These are phyloP conservation scores for Blastomyces gilchristii DNA, from an alignment of 2,329 filamentous ascomycete species.

Conservation along the genomic window DNA sequence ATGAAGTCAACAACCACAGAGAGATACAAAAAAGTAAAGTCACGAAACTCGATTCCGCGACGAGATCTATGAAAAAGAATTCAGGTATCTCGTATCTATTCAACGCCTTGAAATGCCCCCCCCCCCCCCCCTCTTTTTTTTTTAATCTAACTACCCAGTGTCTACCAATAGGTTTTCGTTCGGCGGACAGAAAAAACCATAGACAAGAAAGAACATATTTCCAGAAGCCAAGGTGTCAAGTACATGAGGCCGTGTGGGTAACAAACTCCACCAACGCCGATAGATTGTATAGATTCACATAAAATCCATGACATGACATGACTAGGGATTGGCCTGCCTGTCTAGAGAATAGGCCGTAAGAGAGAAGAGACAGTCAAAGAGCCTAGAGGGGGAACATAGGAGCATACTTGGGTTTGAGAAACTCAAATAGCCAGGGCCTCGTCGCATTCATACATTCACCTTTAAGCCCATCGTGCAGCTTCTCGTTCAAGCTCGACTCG, in stretches of 20 bases:
- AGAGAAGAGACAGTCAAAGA: background rate
- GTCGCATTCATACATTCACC: background rate
- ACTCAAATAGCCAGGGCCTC: background rate
- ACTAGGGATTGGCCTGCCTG: background rate
- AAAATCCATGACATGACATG: background rate
- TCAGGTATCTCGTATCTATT: background rate
- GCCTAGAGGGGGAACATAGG: background rate
- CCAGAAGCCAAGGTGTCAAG: background rate
- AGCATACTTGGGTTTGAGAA: background rate
- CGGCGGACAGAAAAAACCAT: background rate
- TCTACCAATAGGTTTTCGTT: background rate
- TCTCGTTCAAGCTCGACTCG: constrained; percentile 34
- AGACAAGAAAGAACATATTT: background rate
- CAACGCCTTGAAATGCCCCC: background rate
- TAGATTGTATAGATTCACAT: background rate
- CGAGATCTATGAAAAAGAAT: background rate
- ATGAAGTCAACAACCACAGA: too few species aligned
- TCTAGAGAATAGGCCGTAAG: background rate
- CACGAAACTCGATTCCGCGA: background rate
- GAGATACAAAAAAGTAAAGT: too few species aligned
- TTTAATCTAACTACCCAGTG: background rate
- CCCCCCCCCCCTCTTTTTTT: too few species aligned
- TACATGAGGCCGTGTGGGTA: background rate
- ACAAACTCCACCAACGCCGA: background rate
- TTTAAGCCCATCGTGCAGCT: constrained; percentile 25